A percentile compares a stretch with the other conserved stretches of the same genome.
Conservation (phyloP, 2,329 filamentous ascomycete species). For the Proliferodiscus dingleyae region DNA sequence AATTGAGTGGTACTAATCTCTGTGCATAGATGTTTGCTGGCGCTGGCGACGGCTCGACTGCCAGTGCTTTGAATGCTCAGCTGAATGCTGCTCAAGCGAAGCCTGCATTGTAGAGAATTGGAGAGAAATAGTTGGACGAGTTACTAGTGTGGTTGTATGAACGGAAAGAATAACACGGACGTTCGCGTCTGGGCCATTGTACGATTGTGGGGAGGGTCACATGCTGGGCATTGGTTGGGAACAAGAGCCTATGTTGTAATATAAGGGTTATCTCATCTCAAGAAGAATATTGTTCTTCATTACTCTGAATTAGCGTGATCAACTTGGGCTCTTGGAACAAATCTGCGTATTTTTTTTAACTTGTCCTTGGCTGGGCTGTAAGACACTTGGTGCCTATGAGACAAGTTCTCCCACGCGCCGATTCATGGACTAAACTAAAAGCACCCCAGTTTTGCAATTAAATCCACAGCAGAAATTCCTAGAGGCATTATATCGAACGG, state of each 20-base stretch:
- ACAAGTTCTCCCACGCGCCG: no score
- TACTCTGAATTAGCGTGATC: neutral
- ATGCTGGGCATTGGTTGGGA: constrained; percentile 20
- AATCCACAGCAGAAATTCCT: no score
- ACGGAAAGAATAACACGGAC: constrained; percentile 13
- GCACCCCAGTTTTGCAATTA: no score
- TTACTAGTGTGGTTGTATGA: constrained; percentile 7
- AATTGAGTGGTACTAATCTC: constrained; percentile 11
- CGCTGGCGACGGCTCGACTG: constrained; percentile 18
- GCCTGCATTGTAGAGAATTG: constrained; percentile 30
- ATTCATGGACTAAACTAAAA: no score
- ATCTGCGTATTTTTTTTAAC: no score
- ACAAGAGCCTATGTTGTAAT: constrained; percentile 29
- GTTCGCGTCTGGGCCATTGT: constrained; percentile 24
- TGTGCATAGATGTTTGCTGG: constrained; percentile 21
- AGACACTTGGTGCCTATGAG: no score
- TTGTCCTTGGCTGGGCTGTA: no score
- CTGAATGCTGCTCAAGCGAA: constrained; percentile 26
- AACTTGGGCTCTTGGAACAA: no score
- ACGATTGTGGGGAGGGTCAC: constrained; percentile 17
- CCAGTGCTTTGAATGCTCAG: constrained; percentile 25
- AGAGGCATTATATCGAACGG: no score
- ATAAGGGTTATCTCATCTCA: constrained; percentile 30
- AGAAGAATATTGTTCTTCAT: constrained; percentile 15
- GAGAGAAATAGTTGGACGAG: constrained; percentile 5